Evolutionary conservation across 306 rosid species (phyloP).

Genomic region (Cucurbita ficifolia): DNA sequence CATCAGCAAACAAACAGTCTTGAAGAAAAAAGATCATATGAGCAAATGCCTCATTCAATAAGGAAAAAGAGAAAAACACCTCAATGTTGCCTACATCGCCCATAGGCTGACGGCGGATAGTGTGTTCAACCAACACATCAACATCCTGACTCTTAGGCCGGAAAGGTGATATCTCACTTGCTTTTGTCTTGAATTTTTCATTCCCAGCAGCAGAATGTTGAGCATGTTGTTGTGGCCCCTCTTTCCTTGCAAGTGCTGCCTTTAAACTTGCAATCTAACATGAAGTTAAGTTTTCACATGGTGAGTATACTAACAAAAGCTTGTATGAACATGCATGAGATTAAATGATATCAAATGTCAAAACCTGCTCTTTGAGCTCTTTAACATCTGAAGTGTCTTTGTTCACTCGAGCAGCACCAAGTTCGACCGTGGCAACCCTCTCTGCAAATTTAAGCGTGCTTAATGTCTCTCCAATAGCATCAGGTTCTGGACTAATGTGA

Average conservation of each 20-base stretch:
- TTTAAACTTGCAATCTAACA: constrained; percentile 61
- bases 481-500: constrained; percentile 84
- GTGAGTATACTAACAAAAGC: background rate
- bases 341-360: background rate
- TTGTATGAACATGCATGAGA: background rate
- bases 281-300: background rate
- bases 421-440: constrained; percentile 89
- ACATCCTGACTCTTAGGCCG: constrained; percentile 22
- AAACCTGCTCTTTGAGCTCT: constrained; percentile 90
- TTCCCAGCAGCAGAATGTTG: constrained; percentile 32
- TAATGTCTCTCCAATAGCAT: constrained; percentile 66
- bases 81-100: constrained; percentile 39
- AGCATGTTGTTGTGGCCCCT: constrained; percentile 28
- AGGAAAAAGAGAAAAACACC: constrained; percentile 16
- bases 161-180: constrained; percentile 45
- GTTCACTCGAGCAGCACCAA: constrained; percentile 88
- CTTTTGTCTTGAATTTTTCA: constrained; percentile 33
- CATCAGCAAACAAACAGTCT: background rate
- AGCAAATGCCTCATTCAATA: background rate
- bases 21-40: background rate
- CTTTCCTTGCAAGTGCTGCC: constrained; percentile 67
- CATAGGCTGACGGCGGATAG: constrained; percentile 38
- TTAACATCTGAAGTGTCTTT: constrained; percentile 70
- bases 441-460: constrained; percentile 96
- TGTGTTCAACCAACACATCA: constrained; percentile 23